Base-by-base conservation (phyloP, 805 yeast species). In the Saturnispora ahearnii region DNA sequence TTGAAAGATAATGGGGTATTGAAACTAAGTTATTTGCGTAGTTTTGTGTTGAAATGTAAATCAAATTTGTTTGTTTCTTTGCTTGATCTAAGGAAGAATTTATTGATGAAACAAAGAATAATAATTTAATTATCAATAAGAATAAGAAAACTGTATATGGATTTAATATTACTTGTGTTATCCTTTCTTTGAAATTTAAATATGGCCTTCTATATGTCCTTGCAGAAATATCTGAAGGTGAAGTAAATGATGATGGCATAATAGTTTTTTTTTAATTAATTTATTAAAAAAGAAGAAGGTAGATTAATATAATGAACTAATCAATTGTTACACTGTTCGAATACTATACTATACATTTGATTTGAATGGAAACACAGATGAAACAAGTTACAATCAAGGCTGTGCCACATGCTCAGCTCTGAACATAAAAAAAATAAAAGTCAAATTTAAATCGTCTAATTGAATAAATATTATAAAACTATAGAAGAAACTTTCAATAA, bases 151-250 rank as follows among this genome's bases (percentile, higher is more conserved):
- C 51, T 0, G 95, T 74, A 59, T 77, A 78, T 51, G 79, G 75
- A 59, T 87, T 85, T 21, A 86, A 59, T 79, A 85, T 79, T 8
- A 77, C 63, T 58, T 86, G 93, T 3, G 86, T 73, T 6, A 84
- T 55, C 44, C 77, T 61, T 52, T 83, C 89, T 18, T 63, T 59
- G 3, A 79, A 61, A 41, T 70, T 70, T 36, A 84, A 65, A 58
- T 76, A 81, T 5, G 69, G 62, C 45, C 66, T 52, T 48, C 62
- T 48, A 44, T 62, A 63, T 2, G 12, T 48, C 13, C 34, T 21
- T 2, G 41, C 37, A 12, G 45, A 24, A 7, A 52, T 48, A 6
- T 46, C 48, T 12, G 50, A 22, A 5, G 55, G 53, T 9, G 55
- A 45, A 11, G 57, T 46, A 40, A 43, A 48, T 9, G 30, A 12